Percentiles rank a stretch among this genome's conserved stretches.
Evolutionary conservation across 805 yeast species (phyloP).

Genomic region (Candida tammaniensis): DNA sequence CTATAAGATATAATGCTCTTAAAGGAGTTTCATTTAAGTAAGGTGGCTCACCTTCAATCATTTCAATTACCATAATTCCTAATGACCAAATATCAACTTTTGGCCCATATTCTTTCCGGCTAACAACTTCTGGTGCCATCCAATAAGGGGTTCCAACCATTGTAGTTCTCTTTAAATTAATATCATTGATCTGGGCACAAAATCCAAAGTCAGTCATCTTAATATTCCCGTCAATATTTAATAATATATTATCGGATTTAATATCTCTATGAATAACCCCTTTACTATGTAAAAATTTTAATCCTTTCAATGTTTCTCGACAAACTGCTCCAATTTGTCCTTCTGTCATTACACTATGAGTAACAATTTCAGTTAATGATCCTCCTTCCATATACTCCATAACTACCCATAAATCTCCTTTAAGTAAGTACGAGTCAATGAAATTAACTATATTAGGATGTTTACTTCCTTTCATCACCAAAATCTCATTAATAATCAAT

Average conservation of each 20-base stretch:
- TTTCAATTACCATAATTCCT: constrained; percentile 97
- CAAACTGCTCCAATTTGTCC: constrained; percentile 95
- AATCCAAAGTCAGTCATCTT: constrained; percentile 95
- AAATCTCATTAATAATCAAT: constrained; percentile 87
- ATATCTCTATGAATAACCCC: constrained; percentile 96
- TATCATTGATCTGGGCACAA: constrained; percentile 73
- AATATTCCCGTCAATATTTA: constrained; percentile 81
- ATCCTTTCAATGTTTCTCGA: constrained; percentile 83
- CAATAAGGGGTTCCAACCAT: constrained; percentile 99
- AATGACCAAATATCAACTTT: constrained; percentile 97
- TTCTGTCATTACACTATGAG: constrained; percentile 85
- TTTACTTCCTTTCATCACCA: constrained; percentile 90
- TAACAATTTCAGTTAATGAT: constrained; percentile 90
- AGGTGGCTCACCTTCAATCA: constrained; percentile 99
- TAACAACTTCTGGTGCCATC: constrained; percentile 99
- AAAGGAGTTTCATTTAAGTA: constrained; percentile 94
- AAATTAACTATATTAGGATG: constrained; percentile 94
- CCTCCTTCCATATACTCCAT: constrained; percentile 99
- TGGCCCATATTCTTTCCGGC: constrained; percentile 92
- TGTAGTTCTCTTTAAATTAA: constrained; percentile 83
- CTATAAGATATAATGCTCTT: constrained; percentile 89
- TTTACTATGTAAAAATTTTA: constrained; percentile 82
- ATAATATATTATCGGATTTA: constrained; percentile 87
- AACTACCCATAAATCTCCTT: constrained; percentile 89
- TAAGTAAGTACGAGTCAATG: constrained; percentile 76